Conservation (phyloP, 805 yeast species). For the baker's yeast (Saccharomyces cerevisiae) region DNA sequence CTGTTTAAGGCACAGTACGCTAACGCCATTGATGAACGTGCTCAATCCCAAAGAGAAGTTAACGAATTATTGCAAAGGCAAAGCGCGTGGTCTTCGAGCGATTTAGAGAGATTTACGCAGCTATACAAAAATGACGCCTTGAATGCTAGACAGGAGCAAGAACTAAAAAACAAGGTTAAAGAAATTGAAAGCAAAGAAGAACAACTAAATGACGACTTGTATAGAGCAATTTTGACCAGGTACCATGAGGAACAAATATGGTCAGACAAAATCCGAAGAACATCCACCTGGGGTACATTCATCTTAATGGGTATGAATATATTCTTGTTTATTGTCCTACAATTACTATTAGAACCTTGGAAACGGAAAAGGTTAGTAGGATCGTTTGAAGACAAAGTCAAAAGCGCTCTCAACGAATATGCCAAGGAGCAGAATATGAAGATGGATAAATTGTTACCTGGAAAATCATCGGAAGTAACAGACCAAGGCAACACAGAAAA, state of each 20-base stretch:
- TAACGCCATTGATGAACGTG: slow-evolving; percentile 54
- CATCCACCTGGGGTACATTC: slow-evolving; percentile 96
- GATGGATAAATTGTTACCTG: slow-evolving; percentile 16
- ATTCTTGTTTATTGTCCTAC: slow-evolving; percentile 67
- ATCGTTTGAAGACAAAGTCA: slow-evolving; percentile 76
- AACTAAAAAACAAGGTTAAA: slow-evolving; percentile 41
- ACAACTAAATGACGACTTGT: slow-evolving; percentile 56
- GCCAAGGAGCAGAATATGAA: slow-evolving; percentile 23
- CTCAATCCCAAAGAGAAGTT: slow-evolving; percentile 70
- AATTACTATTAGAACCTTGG: slow-evolving; percentile 90
- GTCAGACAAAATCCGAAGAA: slow-evolving; percentile 92
- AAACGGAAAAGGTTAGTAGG: slow-evolving; percentile 73
- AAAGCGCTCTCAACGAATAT: slow-evolving; percentile 39
- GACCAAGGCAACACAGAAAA: not conserved
- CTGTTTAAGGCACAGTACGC: slow-evolving; percentile 44
- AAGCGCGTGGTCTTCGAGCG: slow-evolving; percentile 68
- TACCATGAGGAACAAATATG: slow-evolving; percentile 97
- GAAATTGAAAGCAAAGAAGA: slow-evolving; percentile 57
- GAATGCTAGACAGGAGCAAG: slow-evolving; percentile 52
- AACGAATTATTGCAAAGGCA: slow-evolving; percentile 83
- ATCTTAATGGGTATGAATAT: slow-evolving; percentile 81
- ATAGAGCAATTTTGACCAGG: slow-evolving; percentile 72
- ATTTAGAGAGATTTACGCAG: slow-evolving; percentile 76
- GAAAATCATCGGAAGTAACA: not conserved
- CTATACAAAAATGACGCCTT: slow-evolving; percentile 74